Evolutionary conservation across 805 yeast genomes (phyloP).

Genomic region (Candida montana): DNA sequence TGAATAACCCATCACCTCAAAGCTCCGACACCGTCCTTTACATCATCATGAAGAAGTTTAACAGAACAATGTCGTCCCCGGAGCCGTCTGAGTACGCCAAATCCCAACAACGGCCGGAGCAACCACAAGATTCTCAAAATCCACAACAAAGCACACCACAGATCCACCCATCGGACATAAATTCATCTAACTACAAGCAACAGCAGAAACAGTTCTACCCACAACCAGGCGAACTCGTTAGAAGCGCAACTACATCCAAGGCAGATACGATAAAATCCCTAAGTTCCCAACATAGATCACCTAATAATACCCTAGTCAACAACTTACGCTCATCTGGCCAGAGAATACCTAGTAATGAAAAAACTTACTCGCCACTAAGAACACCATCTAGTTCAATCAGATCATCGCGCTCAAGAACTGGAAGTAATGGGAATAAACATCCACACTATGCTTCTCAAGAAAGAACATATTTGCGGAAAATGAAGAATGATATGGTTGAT

Average conservation of each 20-base stretch:
- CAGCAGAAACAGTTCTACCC: constrained; percentile 3
- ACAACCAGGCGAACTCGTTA: constrained; percentile 6
- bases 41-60: constrained; percentile 14
- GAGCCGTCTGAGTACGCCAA: constrained; percentile 2
- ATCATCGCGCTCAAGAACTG: constrained; percentile 15
- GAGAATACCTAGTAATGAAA: constrained; percentile 18
- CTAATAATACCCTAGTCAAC: constrained; percentile 13
- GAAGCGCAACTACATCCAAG: constrained; percentile 9
- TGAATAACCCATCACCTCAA: no score
- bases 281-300: constrained; percentile 13
- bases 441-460: constrained; percentile 48
- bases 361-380: constrained; percentile 22
- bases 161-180: constrained; percentile 6
- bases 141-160: not conserved
- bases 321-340: constrained; percentile 18
- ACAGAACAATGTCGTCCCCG: constrained; percentile 17
- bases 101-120: constrained; percentile 1
- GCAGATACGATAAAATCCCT: constrained; percentile 3
- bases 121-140: not conserved
- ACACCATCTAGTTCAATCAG: constrained; percentile 20
- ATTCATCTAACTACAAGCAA: constrained; percentile 2
- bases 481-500: constrained; percentile 55
- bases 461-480: constrained; percentile 55
- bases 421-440: constrained; percentile 20
- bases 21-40: not conserved